Evolutionary conservation across 371 early-diverging fungal genomes (phyloP).

Genomic region (Rhizopus delemar): DNA sequence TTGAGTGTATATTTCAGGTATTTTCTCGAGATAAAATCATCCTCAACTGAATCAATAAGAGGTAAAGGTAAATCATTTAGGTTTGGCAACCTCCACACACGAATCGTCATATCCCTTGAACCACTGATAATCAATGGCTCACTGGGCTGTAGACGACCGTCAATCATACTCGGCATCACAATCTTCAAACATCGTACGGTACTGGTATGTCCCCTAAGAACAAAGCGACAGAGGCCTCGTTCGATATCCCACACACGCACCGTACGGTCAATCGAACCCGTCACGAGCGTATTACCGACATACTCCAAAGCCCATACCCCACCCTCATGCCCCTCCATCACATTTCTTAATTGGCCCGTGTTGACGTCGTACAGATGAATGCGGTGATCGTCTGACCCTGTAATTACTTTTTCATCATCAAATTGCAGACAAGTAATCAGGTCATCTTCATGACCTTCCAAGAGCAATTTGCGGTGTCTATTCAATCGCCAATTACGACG

Average conservation of each 20-base stretch:
- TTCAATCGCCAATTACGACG: slow-evolving; percentile 85
- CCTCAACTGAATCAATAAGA: slow-evolving; percentile 14
- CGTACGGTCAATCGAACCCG: slow-evolving; percentile 97
- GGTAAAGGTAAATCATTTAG: slow-evolving; percentile 54
- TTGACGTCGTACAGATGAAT: slow-evolving; percentile 88
- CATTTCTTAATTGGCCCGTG: slow-evolving; percentile 69
- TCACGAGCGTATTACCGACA: slow-evolving; percentile 84
- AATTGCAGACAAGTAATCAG: slow-evolving; percentile 96
- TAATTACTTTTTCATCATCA: slow-evolving; percentile 88
- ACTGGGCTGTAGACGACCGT: slow-evolving; percentile 58
- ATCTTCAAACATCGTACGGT: slow-evolving; percentile 96
- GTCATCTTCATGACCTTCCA: slow-evolving; percentile 76
- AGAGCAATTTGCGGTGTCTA: slow-evolving; percentile 66
- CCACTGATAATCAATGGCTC: slow-evolving; percentile 93
- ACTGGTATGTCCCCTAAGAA: slow-evolving; percentile 92
- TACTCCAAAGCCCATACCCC: slow-evolving; percentile 98
- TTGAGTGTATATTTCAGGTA: slow-evolving; percentile 59
- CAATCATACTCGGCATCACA: slow-evolving; percentile 66
- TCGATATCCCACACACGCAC: slow-evolving; percentile 97
- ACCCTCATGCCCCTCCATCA: slow-evolving; percentile 92
- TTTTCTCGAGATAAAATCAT: slow-evolving; percentile 15
- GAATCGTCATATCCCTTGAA: slow-evolving; percentile 92
- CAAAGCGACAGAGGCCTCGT: slow-evolving; percentile 81
- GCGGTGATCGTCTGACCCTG: slow-evolving; percentile 84
- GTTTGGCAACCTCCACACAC: slow-evolving; percentile 94